Conservation (phyloP, 2,329 filamentous ascomycete genomes). For the Diaporthe australafricana region DNA sequence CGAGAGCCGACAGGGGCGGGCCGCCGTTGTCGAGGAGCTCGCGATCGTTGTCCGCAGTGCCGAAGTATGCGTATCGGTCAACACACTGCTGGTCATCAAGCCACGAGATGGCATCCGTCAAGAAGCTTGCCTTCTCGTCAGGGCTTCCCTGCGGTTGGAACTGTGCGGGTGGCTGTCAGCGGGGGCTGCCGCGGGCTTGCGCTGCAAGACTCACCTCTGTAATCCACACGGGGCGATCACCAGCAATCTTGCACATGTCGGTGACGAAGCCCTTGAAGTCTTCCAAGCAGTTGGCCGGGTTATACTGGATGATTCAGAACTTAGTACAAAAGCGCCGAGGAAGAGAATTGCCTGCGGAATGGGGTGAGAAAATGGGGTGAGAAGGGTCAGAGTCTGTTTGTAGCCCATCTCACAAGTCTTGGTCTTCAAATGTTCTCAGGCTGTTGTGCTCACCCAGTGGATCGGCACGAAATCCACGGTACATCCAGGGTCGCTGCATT, state of each 20-base stretch:
- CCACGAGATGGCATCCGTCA: conserved; percentile 55
- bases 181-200: neutral
- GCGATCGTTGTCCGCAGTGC: conserved; percentile 39
- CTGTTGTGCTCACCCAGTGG: conserved; percentile 53
- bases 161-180: neutral
- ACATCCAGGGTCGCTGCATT: conserved; percentile 55
- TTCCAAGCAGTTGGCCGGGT: conserved; percentile 46
- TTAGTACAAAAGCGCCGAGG: neutral
- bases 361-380: neutral
- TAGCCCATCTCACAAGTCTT: neutral
- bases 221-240: conserved; percentile 55
- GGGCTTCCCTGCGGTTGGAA: neutral
- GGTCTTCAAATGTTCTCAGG: no score
- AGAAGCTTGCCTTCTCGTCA: conserved; percentile 48
- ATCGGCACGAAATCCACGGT: conserved; percentile 57
- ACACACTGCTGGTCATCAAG: conserved; percentile 53
- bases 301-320: conserved; percentile 45
- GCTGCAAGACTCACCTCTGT: conserved; percentile 49
- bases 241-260: conserved; percentile 50
- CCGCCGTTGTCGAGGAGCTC: conserved; percentile 38
- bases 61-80: conserved; percentile 54
- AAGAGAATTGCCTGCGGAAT: neutral
- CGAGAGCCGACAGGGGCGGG: conserved; percentile 33
- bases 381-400: neutral
- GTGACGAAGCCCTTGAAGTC: conserved; percentile 58